These are phyloP conservation scores for Ogataea nakhonphanomensis DNA, from an alignment of 805 yeast species.

Conservation along the genomic window DNA sequence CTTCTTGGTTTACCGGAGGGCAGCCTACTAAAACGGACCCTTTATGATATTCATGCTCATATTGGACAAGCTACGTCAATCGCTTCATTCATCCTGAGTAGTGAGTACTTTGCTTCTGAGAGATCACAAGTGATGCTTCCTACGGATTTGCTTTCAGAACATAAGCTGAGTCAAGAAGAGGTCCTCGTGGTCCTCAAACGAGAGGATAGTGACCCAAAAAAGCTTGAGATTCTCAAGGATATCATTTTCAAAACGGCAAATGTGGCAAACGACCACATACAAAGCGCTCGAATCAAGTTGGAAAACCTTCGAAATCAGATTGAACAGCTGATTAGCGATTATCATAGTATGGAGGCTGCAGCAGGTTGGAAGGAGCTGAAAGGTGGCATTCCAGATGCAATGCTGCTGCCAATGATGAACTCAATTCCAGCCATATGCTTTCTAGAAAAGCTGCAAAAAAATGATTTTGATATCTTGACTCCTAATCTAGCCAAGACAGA, in stretches of 20 bases:
- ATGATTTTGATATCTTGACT: conserved; percentile 59
- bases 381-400: conserved; percentile 53
- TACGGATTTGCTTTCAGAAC: conserved; percentile 50
- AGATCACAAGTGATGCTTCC: conserved; percentile 60
- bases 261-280: conserved; percentile 73
- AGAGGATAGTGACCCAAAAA: conserved; percentile 26
- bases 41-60: conserved; percentile 70
- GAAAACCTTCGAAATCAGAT: conserved; percentile 37
- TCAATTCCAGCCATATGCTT: conserved; percentile 64
- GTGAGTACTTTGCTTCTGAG: conserved; percentile 51
- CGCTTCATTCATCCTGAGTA: conserved; percentile 59
- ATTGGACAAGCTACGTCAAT: conserved; percentile 79
- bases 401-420: conserved; percentile 65
- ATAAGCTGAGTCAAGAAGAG: conserved; percentile 60
- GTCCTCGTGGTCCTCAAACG: conserved; percentile 48
- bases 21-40: conserved; percentile 23
- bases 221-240: conserved; percentile 42
- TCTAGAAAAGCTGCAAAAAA: conserved; percentile 54
- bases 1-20: conserved; percentile 44
- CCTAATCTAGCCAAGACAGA: conserved; percentile 46
- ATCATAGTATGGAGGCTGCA: conserved; percentile 13
- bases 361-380: conserved; percentile 37
- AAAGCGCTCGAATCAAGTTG: conserved; percentile 62
- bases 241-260: conserved; percentile 68
- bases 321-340: conserved; percentile 25